Base-by-base conservation (phyloP, 306 rosid species). In the Pueraria montana region DNA sequence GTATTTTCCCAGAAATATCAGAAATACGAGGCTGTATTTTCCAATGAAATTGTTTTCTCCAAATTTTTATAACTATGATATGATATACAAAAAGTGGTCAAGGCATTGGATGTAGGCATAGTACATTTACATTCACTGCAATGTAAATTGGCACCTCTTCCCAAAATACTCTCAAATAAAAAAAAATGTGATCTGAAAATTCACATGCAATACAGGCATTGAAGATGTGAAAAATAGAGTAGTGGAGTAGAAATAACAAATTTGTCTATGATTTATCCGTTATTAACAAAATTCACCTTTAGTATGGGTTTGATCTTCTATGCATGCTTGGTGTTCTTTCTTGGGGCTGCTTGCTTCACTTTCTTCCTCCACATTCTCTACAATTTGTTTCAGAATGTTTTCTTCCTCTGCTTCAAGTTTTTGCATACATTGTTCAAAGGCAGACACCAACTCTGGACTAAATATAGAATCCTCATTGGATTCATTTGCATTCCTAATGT, bases 381-480 rank as follows among this genome's bases (percentile, higher is more conserved):
- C 67, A 46, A 86, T 87, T 68, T 87, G 84, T 74, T 80, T 83
- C 72, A 87, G 84, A 80, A 89, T 76, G 55, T 24, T 77, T 52
- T 87, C 87, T 80, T 89, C 92, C 23, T 84, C 92, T 72, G 84
- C 89, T 52, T 87, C 84, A 30, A 89, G 89, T 16, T 79, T 71
- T 59, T 82, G 80, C 89, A 89, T 84, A 9, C 92, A 76, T 32
- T 87, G 82, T 73, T 89, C 90, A 62, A 80, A 73, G 8, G 82
- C 87, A 77, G 86, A 78, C 10, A 87, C 90, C 77, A 89, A 74
- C 86, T 87, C 90, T 72, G 90, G 87, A 77, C 86, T 89, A 18
- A 89, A 87, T 43, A 84, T 52, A 40, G 77, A 72, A 64, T 80
- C 84, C 40, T 82, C 81, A 53, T 27, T 26, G 7, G 85, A 73